Evolutionary conservation across 257 asterid species (phyloP), one percentile per base, ranked within the genome.

Genomic region (Handroanthus guayacan): DNA sequence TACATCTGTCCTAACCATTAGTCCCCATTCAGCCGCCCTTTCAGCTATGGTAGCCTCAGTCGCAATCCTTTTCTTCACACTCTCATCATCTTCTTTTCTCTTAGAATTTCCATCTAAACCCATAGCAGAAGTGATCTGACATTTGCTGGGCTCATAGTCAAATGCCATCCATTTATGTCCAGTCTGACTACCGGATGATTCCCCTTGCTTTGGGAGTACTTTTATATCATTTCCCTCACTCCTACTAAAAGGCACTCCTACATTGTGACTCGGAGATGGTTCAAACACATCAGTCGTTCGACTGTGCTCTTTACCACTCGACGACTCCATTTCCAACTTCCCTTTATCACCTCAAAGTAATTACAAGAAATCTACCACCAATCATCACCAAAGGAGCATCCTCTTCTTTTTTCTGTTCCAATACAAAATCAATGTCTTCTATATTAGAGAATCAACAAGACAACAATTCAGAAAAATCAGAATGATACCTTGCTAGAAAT

Each of bases 1-100:
- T 36, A 79, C 87, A 77, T 88, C 97, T 63, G 92, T 90, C 81
- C 84, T 81, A 63, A 92, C 88, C 83, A 61, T 68, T 31, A 94
- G 81, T 63, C 97, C 97, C 98, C 97, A 94, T 78, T 88, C 97
- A 11, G 98, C 92, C 67, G 92, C 77, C 76, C 97, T 89, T 82
- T 87, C 84, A 45, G 86, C 86, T 78, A 94, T 86, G 65, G 45
- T 86, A 16, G 84, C 84, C 78, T 78, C 87, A 0, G 69, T 62
- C 9, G 67, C 64, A 20, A 38, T 51, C 75, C 60, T 71, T 38
- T 82, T 62, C 56, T 79, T 76, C 17, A 57, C 61, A 13, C 13
- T 78, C 51, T 74, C 69, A 3, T 37, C 67, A 1, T 56, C 78
- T 48, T 45, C 79, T 13, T 17, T n/a, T 16, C 17, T 58, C 64